phyloP scores from a whole-genome alignment of 75 land plant genomes.

The Selaginella tamariscina region DNA sequence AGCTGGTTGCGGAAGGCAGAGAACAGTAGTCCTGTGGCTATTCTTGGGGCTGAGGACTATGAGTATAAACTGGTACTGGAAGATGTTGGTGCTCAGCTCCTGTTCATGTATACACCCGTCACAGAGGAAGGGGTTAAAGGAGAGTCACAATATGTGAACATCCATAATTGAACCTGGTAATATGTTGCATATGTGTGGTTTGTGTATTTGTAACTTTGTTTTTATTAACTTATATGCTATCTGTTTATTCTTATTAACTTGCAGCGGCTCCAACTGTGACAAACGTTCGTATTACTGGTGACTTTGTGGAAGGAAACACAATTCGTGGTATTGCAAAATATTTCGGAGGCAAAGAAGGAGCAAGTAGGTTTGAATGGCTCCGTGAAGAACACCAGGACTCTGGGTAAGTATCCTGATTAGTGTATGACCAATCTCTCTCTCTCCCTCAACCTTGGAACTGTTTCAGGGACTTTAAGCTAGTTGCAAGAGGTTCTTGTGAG shows the following conservation, averaged over 20 bases:
- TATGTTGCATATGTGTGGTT: not conserved
- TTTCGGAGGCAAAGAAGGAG: constrained; percentile 90
- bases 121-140: constrained; percentile 89
- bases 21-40: constrained; percentile 69
- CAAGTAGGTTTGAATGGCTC: constrained; percentile 89
- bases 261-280: constrained; percentile 82
- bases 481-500: constrained; percentile 54
- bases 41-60: constrained; percentile 76
- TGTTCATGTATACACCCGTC: constrained; percentile 93
- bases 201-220: not conserved
- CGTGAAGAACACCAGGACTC: constrained; percentile 52
- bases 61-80: constrained; percentile 62
- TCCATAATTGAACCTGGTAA: constrained; percentile 80
- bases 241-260: constrained; percentile 28
- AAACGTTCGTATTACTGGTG: constrained; percentile 59
- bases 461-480: constrained; percentile 55
- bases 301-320: constrained; percentile 56
- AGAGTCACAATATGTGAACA: constrained; percentile 84
- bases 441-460: not conserved
- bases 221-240: not conserved
- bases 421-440: constrained; percentile 6
- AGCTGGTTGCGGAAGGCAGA: constrained; percentile 81
- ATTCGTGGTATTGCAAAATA: constrained; percentile 69
- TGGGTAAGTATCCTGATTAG: constrained; percentile 45
- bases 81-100: constrained; percentile 72